Conservation (phyloP, 169 alveolate genomes). For the Pseudocohnilembus persalinus region DNA sequence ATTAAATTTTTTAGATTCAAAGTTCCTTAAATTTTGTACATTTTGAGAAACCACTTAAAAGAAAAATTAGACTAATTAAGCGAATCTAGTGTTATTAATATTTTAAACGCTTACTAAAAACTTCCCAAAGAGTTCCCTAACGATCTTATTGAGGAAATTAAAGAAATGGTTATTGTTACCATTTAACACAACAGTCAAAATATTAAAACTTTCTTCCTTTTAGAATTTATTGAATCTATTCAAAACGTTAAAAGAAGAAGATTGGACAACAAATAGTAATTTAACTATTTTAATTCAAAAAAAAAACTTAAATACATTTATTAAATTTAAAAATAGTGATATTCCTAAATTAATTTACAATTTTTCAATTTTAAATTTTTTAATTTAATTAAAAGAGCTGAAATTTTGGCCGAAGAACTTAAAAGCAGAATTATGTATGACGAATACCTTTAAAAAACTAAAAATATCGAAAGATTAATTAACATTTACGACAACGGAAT, state of each 20-base stretch:
- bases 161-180: background rate
- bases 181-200: background rate
- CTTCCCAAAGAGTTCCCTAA: background rate
- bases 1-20: background rate
- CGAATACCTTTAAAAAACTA: background rate
- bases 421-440: background rate
- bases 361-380: background rate
- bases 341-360: too few species aligned
- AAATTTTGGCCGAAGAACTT: background rate
- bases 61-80: background rate
- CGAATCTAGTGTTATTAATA: background rate
- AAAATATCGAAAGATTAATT: background rate
- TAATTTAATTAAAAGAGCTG: background rate
- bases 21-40: background rate
- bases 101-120: background rate
- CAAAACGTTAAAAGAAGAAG: background rate
- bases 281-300: too few species aligned
- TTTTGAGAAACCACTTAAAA: background rate
- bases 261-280: background rate
- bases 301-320: too few species aligned
- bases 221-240: background rate
- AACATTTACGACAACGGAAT: background rate
- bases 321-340: too few species aligned
- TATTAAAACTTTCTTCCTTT: background rate
- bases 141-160: background rate